phyloP scores from a whole-genome alignment of 768 basidiomycete species.

The Boletus insuetus region DNA sequence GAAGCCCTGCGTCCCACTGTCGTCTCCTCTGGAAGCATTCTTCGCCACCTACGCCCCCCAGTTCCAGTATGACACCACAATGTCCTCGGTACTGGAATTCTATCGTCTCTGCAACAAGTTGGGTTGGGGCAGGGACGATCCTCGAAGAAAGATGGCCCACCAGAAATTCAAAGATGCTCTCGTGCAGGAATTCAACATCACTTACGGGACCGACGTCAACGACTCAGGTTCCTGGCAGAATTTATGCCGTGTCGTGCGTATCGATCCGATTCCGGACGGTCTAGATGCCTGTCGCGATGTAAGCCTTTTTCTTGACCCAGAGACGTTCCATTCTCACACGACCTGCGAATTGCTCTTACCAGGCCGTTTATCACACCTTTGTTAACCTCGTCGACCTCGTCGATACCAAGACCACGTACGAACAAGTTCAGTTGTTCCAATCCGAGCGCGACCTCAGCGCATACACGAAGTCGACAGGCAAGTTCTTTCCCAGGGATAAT shows the following conservation, averaged over 20 bases:
- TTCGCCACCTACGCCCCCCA: background rate
- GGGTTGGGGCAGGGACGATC: background rate
- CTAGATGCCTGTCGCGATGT: background rate
- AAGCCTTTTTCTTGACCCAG: too few relatives aligned
- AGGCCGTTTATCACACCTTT: background rate
- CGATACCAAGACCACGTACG: background rate
- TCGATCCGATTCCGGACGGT: background rate
- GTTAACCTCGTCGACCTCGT: conserved; percentile 3
- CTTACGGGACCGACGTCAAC: background rate
- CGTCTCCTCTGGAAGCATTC: background rate
- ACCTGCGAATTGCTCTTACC: too few relatives aligned
- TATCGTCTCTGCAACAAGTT: background rate
- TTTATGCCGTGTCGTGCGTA: background rate
- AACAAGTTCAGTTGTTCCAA: background rate
- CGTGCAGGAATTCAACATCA: background rate
- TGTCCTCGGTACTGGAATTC: background rate
- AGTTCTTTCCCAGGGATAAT: conserved; percentile 6
- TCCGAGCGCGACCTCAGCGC: background rate
- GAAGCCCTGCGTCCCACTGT: too few relatives aligned
- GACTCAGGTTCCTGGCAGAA: background rate
- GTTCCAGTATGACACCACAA: background rate
- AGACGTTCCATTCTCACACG: too few relatives aligned
- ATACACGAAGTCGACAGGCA: conserved; percentile 4
- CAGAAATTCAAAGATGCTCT: background rate
- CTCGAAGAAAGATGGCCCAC: background rate